Base-by-base conservation (phyloP, 768 basidiomycete genomes). In the Leccinellum albellum region DNA sequence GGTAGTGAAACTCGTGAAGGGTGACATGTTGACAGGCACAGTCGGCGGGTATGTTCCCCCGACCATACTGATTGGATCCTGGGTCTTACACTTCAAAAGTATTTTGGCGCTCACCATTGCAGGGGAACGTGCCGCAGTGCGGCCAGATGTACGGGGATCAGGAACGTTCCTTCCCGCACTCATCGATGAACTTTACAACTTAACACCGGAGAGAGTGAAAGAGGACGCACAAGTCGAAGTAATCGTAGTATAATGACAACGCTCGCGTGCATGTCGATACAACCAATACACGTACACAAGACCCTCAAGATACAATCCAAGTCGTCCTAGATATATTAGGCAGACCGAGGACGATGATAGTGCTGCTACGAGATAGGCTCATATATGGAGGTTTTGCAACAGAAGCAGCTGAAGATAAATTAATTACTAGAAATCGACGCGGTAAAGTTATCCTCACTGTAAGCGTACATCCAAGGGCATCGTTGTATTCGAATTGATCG, bases 21-120 rank as follows among this genome's bases (percentile, higher is more conserved):
- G 91, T 7, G 86, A 94, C 65, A 89, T 92, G 79, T 73, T 97
- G 32, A 60, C 83, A 13, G 93, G 82, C 1, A 82, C 93, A 0
- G 75, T 94, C 24, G 83, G 86, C 49, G 94, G 89, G 91, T 91
- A 68, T 61, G 83, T 72, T 56, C 14, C 1, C 37, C 14, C 35
- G 4, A 21, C 6, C 21, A 13, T 44, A 15, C 6, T n/a, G n/a
- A 32, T 47, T 29, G 28, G 6, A 40, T 31, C 21, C 17, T 51
- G 6, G 23, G 32, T 26, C 55, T 69, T 3, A 67, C 24, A 37
- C 14, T 52, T 35, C 15, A n/a, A 51, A 63, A 83, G 82, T 9
- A 76, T 85, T 0, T 70, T 86, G 37, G 82, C 81, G 0, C 71
- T 85, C 57, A 86, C 80, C 9, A 69, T 87, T 31, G 87, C 87